These are phyloP conservation scores for Alopecurus myosuroides DNA, from an alignment of 176 grass and related monocot genomes.

Conservation along the genomic window DNA sequence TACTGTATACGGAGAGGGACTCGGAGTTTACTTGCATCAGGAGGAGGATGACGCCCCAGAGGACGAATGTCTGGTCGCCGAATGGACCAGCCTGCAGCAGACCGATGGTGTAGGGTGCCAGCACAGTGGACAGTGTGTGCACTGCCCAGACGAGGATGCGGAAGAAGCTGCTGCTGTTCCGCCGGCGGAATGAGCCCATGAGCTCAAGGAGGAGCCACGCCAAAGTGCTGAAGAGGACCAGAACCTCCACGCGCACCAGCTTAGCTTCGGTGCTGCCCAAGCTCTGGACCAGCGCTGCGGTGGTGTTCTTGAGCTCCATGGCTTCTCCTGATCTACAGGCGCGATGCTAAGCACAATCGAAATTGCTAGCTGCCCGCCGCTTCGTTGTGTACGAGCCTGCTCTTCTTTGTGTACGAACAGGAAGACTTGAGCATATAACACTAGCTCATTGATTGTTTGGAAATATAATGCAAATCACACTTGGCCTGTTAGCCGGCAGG, in stretches of 20 bases:
- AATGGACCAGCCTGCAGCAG: conserved; percentile 21
- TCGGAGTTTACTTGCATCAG: not conserved
- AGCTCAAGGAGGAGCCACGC: not conserved
- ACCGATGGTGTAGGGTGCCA: conserved; percentile 16
- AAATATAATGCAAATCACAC: too few relatives aligned
- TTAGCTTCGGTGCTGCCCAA: not conserved
- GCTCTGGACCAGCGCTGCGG: not conserved
- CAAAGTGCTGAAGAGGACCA: conserved; percentile 20
- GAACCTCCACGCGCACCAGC: conserved; percentile 10
- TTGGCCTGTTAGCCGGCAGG: too few relatives aligned
- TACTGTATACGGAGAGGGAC: conserved; percentile 2
- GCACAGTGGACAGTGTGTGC: not conserved
- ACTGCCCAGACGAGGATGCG: conserved; percentile 2
- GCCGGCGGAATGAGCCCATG: not conserved
- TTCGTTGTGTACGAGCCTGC: too few relatives aligned
- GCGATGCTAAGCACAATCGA: not conserved
- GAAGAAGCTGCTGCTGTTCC: not conserved
- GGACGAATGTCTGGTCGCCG: not conserved
- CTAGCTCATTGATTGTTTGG: too few relatives aligned
- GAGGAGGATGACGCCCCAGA: conserved; percentile 8
- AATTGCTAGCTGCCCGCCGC: too few relatives aligned
- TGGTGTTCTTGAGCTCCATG: not conserved
- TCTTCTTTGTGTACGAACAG: too few relatives aligned
- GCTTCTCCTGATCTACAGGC: not conserved
- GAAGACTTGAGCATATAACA: too few relatives aligned